phyloP scores from a whole-genome alignment of 768 basidiomycete genomes.

The Agrocybe pediades region DNA sequence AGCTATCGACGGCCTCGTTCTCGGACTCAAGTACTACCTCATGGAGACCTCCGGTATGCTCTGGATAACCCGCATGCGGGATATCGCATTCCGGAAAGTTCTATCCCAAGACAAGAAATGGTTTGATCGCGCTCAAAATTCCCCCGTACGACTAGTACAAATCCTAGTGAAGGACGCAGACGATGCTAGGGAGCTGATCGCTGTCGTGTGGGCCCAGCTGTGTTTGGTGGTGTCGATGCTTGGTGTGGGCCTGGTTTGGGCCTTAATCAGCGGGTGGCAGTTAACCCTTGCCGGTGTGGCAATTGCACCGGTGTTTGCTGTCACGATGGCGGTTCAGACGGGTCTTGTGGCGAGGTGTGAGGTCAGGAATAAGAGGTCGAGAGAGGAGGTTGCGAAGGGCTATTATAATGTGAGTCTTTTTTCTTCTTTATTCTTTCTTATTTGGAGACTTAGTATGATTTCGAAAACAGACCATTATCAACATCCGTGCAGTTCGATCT shows the following conservation, averaged over 20 bases:
- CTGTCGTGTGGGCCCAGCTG: constrained; percentile 69
- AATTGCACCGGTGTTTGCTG: constrained; percentile 81
- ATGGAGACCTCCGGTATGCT: constrained; percentile 75
- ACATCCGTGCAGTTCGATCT: constrained; percentile 83
- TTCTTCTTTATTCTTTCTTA: constrained; percentile 2
- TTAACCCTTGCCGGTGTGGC: constrained; percentile 89
- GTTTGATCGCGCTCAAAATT: constrained; percentile 74
- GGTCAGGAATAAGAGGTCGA: constrained; percentile 77
- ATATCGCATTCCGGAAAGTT: constrained; percentile 54
- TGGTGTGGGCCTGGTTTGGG: constrained; percentile 84
- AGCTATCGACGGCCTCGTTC: constrained; percentile 71
- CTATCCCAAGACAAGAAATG: constrained; percentile 83
- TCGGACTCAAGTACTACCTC: constrained; percentile 76
- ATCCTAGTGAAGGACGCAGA: constrained; percentile 86
- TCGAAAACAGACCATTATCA: constrained; percentile 61
- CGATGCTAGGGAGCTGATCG: constrained; percentile 79
- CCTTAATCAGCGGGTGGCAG: constrained; percentile 87
- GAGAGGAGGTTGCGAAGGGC: constrained; percentile 80
- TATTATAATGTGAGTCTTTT: constrained; percentile 78
- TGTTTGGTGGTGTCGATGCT: constrained; percentile 83
- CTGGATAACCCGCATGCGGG: constrained; percentile 75
- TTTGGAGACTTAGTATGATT: constrained; percentile 7
- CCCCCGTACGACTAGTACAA: constrained; percentile 65
- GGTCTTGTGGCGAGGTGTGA: constrained; percentile 73
- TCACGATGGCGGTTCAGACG: constrained; percentile 74